These are phyloP conservation scores for Yamadazyma epiphylla DNA, from an alignment of 1,139 yeast genomes.

Conservation along the genomic window DNA sequence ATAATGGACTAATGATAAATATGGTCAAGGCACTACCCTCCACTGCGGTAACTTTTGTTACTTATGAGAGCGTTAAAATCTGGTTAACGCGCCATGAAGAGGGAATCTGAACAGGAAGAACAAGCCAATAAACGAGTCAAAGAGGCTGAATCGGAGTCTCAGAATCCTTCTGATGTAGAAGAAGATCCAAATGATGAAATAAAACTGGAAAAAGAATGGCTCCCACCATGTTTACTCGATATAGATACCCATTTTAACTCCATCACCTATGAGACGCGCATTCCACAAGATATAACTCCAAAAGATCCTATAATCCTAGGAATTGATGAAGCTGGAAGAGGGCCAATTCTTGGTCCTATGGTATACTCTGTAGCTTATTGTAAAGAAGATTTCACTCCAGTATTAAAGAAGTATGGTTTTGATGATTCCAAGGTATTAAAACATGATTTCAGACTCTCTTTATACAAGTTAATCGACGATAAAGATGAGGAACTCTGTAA, in stretches of 20 bases:
- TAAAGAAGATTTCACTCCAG: constrained; percentile 46
- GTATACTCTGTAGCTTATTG: constrained; percentile 90
- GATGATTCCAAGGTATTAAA: constrained; percentile 90
- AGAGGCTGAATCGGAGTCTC: neutral
- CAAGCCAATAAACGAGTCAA: neutral
- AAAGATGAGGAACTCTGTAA: constrained; percentile 39
- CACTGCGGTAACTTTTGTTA: constrained; percentile 66
- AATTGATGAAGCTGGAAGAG: constrained; percentile 98
- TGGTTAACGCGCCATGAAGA: constrained; percentile 10
- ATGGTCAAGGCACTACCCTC: constrained; percentile 67
- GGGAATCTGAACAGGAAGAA: constrained; percentile 2
- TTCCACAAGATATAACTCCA: constrained; percentile 22
- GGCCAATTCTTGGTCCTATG: constrained; percentile 97
- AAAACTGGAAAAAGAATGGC: constrained; percentile 15
- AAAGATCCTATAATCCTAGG: constrained; percentile 55
- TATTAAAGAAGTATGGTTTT: constrained; percentile 66
- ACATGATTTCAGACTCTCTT: constrained; percentile 60
- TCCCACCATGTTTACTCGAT: constrained; percentile 29
- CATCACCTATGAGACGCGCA: constrained; percentile 31
- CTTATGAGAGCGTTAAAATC: constrained; percentile 50
- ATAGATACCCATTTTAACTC: constrained; percentile 26
- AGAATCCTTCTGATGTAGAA: neutral
- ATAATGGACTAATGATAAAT: constrained; percentile 68
- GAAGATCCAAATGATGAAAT: neutral
- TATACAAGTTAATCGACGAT: constrained; percentile 58